Conservation (phyloP, 345 rosid genomes). For the Hibiscus tridactylites region DNA sequence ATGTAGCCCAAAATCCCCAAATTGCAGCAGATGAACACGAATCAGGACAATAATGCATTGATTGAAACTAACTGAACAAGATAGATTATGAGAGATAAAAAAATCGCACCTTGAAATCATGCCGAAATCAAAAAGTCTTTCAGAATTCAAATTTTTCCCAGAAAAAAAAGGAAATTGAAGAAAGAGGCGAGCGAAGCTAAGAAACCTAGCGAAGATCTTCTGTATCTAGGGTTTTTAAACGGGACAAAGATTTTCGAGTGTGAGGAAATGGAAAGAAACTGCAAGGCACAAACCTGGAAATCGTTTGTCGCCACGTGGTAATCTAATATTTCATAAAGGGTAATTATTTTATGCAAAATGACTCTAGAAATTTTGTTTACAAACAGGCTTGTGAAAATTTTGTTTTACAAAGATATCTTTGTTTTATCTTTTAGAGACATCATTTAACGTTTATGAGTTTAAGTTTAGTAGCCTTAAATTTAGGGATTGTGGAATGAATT, state of each 20-base stretch:
- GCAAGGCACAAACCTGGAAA: background rate
- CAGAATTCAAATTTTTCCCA: background rate
- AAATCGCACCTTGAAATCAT: background rate
- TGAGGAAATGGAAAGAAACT: background rate
- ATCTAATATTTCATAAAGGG: too few species aligned
- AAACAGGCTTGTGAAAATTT: too few species aligned
- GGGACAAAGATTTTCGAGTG: background rate
- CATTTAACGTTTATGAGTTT: too few species aligned
- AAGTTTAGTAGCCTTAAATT: too few species aligned
- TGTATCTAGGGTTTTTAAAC: constrained; percentile 18
- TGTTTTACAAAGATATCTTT: too few species aligned
- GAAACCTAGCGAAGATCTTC: background rate
- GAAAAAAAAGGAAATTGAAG: background rate
- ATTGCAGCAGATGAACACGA: background rate
- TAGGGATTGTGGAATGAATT: too few species aligned
- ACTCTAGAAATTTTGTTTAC: too few species aligned
- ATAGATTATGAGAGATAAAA: background rate
- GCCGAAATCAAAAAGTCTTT: background rate
- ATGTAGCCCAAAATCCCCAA: background rate
- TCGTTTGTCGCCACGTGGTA: constrained; percentile 11
- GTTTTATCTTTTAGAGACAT: too few species aligned
- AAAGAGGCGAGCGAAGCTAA: background rate
- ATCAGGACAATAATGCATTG: background rate
- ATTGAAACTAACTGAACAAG: background rate
- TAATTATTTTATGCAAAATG: too few species aligned